Percentiles rank a stretch among this genome's conserved stretches.
phyloP scores from a whole-genome alignment of 1,284 basidiomycete species.

The Pseudozyma tsukubaensis region DNA sequence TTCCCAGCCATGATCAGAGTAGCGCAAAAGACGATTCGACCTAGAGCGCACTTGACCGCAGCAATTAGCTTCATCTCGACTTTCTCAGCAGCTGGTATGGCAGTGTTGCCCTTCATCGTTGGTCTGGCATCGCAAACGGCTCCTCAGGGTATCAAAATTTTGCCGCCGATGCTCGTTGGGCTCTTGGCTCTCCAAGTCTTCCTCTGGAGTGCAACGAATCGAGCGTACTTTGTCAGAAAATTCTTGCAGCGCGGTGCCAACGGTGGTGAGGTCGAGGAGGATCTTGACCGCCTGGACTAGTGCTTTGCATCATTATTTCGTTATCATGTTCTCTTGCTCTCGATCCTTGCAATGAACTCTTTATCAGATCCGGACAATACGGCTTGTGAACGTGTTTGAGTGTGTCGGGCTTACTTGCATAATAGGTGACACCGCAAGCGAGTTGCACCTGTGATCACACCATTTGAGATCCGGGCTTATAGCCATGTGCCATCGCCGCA shows the following conservation, averaged over 20 bases:
- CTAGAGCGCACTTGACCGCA: conserved; percentile 44
- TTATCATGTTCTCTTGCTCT: too few relatives aligned
- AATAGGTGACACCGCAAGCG: too few relatives aligned
- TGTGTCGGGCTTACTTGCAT: too few relatives aligned
- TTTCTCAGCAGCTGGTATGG: conserved; percentile 47
- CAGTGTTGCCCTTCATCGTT: conserved; percentile 48
- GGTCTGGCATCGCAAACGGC: conserved; percentile 43
- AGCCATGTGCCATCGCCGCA: too few relatives aligned
- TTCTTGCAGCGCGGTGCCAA: conserved; percentile 7
- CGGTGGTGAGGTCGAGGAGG: background rate
- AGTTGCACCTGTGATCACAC: too few relatives aligned
- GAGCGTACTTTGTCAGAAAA: conserved; percentile 16
- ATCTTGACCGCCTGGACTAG: conserved; percentile 29
- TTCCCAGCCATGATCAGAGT: conserved; percentile 52
- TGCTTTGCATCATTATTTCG: too few relatives aligned
- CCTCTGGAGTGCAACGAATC: conserved; percentile 32
- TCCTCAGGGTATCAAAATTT: conserved; percentile 40
- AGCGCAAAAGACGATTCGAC: conserved; percentile 34
- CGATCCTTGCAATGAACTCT: too few relatives aligned
- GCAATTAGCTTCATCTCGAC: conserved; percentile 50
- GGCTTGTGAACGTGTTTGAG: too few relatives aligned
- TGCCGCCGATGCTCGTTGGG: conserved; percentile 49
- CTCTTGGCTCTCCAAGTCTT: conserved; percentile 36
- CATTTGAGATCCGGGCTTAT: too few relatives aligned
- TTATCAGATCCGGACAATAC: too few relatives aligned